These are phyloP conservation scores for Neurospora crassa DNA, from an alignment of 2,329 filamentous ascomycete species.

Conservation along the genomic window DNA sequence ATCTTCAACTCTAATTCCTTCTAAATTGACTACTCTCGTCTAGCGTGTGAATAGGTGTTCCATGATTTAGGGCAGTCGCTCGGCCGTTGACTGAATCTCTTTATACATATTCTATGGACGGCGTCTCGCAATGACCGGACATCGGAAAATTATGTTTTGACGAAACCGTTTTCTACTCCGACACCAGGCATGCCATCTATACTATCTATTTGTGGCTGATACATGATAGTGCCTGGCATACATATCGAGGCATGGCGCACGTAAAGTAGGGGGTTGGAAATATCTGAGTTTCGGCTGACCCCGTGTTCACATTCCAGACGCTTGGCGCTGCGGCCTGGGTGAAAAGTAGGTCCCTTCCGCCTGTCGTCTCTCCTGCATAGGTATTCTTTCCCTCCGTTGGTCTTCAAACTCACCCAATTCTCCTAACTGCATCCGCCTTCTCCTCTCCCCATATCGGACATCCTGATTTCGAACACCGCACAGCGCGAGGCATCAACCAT, in stretches of 20 bases:
- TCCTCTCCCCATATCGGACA: neutral
- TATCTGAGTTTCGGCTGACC: neutral
- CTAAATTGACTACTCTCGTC: too few species aligned
- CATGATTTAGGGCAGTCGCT: too few species aligned
- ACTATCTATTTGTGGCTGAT: too few species aligned
- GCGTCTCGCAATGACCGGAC: accelerated
- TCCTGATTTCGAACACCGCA: too few species aligned
- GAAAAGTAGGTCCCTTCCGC: neutral
- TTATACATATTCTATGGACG: neutral
- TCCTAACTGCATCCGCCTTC: neutral
- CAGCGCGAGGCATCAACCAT: neutral
- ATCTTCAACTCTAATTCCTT: too few species aligned
- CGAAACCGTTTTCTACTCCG: neutral
- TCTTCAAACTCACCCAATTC: neutral
- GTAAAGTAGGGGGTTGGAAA: neutral
- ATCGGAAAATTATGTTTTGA: neutral
- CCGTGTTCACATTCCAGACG: neutral
- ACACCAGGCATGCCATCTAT: neutral
- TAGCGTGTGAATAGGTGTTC: too few species aligned
- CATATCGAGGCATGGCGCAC: too few species aligned
- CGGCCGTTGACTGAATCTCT: too few species aligned
- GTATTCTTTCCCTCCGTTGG: neutral
- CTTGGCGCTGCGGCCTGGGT: neutral
- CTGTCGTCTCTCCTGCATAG: neutral
- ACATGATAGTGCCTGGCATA: too few species aligned